phyloP scores from a whole-genome alignment of 768 basidiomycete genomes.

The Termitomyces titanicus region DNA sequence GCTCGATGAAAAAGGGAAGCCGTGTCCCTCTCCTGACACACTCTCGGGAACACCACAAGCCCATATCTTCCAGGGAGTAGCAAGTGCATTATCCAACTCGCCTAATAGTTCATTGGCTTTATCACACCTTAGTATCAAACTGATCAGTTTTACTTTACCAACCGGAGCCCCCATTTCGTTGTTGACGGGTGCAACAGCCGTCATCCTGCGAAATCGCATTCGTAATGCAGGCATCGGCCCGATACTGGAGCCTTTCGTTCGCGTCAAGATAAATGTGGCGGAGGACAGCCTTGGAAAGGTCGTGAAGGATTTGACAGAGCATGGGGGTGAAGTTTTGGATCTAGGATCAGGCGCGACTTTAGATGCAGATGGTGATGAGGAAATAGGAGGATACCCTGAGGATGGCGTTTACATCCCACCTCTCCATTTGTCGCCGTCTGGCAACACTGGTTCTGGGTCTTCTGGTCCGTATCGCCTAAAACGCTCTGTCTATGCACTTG shows the following conservation, averaged over 20 bases:
- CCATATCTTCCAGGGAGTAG: conserved; percentile 64
- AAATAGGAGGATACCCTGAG: conserved; percentile 43
- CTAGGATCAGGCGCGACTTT: conserved; percentile 44
- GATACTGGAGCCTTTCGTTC: conserved; percentile 76
- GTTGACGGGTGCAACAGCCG: conserved; percentile 62
- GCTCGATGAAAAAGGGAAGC: conserved; percentile 46
- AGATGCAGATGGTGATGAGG: conserved; percentile 31
- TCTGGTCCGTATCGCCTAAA: conserved; percentile 39
- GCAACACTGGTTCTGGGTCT: conserved; percentile 23
- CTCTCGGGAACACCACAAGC: conserved; percentile 44
- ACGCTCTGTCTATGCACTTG: conserved; percentile 67
- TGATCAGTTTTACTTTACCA: conserved; percentile 43
- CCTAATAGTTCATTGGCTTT: conserved; percentile 74
- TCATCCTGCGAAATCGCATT: conserved; percentile 60
- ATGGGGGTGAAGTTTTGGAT: conserved; percentile 75
- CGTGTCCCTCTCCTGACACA: conserved; percentile 49
- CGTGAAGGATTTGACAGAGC: conserved; percentile 81
- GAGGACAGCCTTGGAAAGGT: conserved; percentile 72
- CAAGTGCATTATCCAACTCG: conserved; percentile 70
- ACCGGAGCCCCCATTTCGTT: conserved; percentile 41
- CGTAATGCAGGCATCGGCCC: conserved; percentile 65
- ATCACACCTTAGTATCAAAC: conserved; percentile 57
- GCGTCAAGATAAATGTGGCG: conserved; percentile 62
- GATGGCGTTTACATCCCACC: conserved; percentile 78
- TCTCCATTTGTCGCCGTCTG: conserved; percentile 71